Base-by-base conservation (phyloP, 495 filamentous ascomycete species). In the Penicillium crystallinum region DNA sequence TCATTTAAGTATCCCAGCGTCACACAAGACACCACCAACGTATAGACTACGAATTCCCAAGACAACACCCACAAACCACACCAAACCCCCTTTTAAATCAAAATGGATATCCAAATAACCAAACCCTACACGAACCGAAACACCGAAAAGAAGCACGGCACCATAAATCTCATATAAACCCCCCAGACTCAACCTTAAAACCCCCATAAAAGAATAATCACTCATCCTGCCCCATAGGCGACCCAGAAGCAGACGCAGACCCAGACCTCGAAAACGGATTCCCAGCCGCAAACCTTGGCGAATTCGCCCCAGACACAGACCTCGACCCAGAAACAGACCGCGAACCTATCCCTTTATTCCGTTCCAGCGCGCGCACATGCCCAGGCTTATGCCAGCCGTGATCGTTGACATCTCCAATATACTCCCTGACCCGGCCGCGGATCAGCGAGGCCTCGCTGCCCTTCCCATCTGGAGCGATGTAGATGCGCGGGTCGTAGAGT, bases 401-500 rank as follows among this genome's bases (percentile, higher is more conserved):
- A 9, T 56, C 52, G 23, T 58, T 54, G 35, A 51, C 31, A 38
- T 52, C 49, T 5, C 46, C 46, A 35, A 65, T 30, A 38, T 56
- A 34, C 46, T 60, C 53, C 27, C 21, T 11, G 2, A 33, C 31
- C 12, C 48, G 36, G 3, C 37, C 48, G 5, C 37, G 38, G 14
- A 50, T 17, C 4, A 40, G 27, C 3, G 48, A 50, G 0, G 15
- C 48, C 21, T 50, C 48, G 6, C 48, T 25, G 9, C 46, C 46
- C 7, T 29, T 29, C 29, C 38, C 48, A 4, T 42, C 36, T 8
- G 37, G 54, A 1, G 62, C 59, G 10, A 71, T 49, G 8, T 55
- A 56, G 43, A 70, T 68, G 15, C 63, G 57, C 11, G 64, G 64
- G 4, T 58, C 63, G 33, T 64, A 63, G 12, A 71, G 54, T 4